phyloP scores from a whole-genome alignment of 2,329 filamentous ascomycete species.

The Alternaria rosae region DNA sequence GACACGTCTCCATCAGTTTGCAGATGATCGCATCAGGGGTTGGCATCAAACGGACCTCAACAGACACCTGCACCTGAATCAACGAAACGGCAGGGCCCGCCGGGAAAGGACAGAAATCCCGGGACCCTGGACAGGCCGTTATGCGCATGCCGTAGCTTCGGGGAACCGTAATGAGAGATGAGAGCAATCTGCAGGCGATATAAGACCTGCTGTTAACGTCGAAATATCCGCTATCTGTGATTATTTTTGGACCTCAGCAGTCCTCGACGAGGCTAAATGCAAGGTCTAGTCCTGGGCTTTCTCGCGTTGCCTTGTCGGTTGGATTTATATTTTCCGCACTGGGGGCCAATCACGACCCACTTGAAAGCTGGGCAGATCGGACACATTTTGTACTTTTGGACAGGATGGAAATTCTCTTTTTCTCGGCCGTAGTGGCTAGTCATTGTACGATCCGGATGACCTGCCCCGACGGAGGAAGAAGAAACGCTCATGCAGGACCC shows the following conservation, averaged over 20 bases:
- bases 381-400: not conserved
- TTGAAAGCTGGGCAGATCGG: not conserved
- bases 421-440: conserved; percentile 13
- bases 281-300: conserved; percentile 27
- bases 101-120: conserved; percentile 23
- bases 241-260: conserved; percentile 40
- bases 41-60: not conserved
- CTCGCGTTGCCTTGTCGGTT: conserved; percentile 25
- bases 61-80: conserved; percentile 11
- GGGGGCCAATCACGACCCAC: conserved; percentile 25
- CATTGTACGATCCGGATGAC: conserved; percentile 8
- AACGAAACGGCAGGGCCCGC: conserved; percentile 30
- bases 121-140: conserved; percentile 32
- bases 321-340: conserved; percentile 37
- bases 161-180: conserved; percentile 42
- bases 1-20: conserved; percentile 2
- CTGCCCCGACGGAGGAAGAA: conserved; percentile 20
- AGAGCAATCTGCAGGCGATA: conserved; percentile 41
- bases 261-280: conserved; percentile 40
- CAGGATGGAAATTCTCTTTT: conserved; percentile 4
- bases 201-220: conserved; percentile 47
- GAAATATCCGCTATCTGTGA: conserved; percentile 40
- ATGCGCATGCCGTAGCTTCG: conserved; percentile 30
- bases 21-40: not conserved
- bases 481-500: conserved; percentile 36